phyloP scores from a whole-genome alignment of 2,329 filamentous ascomycete species.

The Arthrobotrys sinensis region DNA sequence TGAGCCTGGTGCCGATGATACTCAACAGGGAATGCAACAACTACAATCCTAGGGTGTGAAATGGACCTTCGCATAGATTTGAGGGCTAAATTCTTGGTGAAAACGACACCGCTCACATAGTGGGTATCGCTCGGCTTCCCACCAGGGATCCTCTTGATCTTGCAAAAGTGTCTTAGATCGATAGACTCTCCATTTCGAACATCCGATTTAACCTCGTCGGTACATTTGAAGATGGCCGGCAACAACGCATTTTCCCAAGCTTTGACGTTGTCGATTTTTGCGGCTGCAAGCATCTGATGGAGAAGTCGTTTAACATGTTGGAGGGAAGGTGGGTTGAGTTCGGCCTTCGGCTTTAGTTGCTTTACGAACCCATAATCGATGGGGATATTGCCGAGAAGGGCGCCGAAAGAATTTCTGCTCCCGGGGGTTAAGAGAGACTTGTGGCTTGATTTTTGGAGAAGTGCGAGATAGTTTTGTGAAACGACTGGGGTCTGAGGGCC shows the following conservation, averaged over 20 bases:
- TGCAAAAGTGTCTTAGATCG: conserved; percentile 97
- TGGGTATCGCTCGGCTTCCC: conserved; percentile 90
- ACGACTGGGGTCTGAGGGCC: conserved; percentile 49
- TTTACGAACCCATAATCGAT: conserved; percentile 49
- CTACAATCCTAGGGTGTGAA: conserved; percentile 84
- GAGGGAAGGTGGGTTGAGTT: conserved; percentile 88
- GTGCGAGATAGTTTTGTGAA: conserved; percentile 56
- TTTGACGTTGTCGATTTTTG: conserved; percentile 78
- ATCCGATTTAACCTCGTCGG: conserved; percentile 94
- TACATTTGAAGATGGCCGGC: conserved; percentile 89
- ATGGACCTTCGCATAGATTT: conserved; percentile 97
- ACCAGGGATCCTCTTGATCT: conserved; percentile 95
- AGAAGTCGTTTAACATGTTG: conserved; percentile 89
- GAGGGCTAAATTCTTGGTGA: conserved; percentile 94
- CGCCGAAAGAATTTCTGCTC: conserved; percentile 52
- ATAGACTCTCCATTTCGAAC: conserved; percentile 93
- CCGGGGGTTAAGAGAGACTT: conserved; percentile 44
- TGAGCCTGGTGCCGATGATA: conserved; percentile 93
- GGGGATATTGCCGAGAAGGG: conserved; percentile 35
- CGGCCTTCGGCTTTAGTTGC: conserved; percentile 74
- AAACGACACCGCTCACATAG: conserved; percentile 97
- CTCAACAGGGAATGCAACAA: conserved; percentile 95
- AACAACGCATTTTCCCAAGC: conserved; percentile 93
- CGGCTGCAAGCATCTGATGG: conserved; percentile 84
- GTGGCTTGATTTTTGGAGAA: conserved; percentile 56